Evolutionary conservation across 176 grass and related monocot genomes (phyloP), one percentile per base, ranked within the genome.

Genomic region (Carex scoparia): DNA sequence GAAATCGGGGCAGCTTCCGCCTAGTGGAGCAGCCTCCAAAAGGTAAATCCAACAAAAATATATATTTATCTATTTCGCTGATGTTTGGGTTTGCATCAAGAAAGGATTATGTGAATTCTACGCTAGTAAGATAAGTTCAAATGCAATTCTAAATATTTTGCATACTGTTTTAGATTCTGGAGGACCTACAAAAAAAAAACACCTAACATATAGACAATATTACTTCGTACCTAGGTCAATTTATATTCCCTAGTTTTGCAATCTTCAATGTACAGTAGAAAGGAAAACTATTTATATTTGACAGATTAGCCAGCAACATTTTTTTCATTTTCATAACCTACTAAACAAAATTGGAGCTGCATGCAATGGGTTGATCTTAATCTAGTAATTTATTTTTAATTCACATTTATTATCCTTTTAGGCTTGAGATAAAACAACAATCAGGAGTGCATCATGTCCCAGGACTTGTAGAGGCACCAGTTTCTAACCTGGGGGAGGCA

Each of bases 371-470:
- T 32, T 33, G 73, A 9, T 55, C 73, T 56, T 55, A 38, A 68
- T 30, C 68, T 74, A 16, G 23, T 78, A 56, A 57, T 57, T 32
- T 77, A 76, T 15, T 56, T 57, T 57, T 55, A 32, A 71, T 2
- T 58, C 35, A 77, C 73, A 19, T 53, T 4, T 54, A 48, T 30
- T 7, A 79, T 49, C 18, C 62, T 56, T 81, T 78, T 61, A 98
- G 96, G 84, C 87, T 98, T 83, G 96, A 98, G 91, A 87, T 98
- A 57, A 84, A 87, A 42, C 96, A 95, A 88, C 84, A 93, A 78
- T 87, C 93, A 81, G 96, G 96, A 54, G 84, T 94, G 79, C 96
- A 98, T 81, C 95, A 99, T 92, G 93, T 99, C n/a, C 96, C 93
- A 1, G 96, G 96, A 80, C 85, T 99, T 4, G 91, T 95, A 79